phyloP scores from a whole-genome alignment of 2,329 filamentous ascomycete genomes.

The Penicillium sp. region DNA sequence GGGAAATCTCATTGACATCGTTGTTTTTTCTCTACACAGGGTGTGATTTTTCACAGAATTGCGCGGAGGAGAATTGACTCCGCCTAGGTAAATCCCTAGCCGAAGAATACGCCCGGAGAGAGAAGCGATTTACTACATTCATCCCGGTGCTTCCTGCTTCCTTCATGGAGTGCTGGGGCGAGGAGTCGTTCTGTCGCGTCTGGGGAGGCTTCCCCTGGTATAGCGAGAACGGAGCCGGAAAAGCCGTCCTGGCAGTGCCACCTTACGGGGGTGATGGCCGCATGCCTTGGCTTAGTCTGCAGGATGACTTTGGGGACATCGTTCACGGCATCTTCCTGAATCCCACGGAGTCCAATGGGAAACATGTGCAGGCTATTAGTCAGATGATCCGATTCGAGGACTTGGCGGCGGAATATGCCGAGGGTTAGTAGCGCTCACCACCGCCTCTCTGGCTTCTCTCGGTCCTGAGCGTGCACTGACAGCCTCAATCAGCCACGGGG shows the following conservation, averaged over 20 bases:
- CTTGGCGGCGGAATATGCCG: too few species aligned
- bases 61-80: not conserved
- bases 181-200: not conserved
- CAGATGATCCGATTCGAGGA: not conserved
- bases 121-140: not conserved
- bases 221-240: not conserved
- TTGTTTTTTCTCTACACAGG: not conserved
- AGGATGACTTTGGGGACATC: not conserved
- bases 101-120: not conserved
- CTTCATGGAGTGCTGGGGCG: not conserved
- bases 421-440: too few species aligned
- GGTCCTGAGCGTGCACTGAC: too few species aligned
- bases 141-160: not conserved
- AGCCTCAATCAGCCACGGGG: too few species aligned
- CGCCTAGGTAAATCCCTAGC: not conserved
- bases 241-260: not conserved
- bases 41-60: not conserved
- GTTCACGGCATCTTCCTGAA: conserved; percentile 1
- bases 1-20: not conserved
- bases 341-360: not conserved
- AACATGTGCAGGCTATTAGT: not conserved
- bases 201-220: not conserved
- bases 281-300: not conserved
- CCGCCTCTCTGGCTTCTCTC: too few species aligned
- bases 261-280: not conserved